Evolutionary conservation across 2,329 filamentous ascomycete genomes (phyloP).

Genomic region (Penicillium palitans): DNA sequence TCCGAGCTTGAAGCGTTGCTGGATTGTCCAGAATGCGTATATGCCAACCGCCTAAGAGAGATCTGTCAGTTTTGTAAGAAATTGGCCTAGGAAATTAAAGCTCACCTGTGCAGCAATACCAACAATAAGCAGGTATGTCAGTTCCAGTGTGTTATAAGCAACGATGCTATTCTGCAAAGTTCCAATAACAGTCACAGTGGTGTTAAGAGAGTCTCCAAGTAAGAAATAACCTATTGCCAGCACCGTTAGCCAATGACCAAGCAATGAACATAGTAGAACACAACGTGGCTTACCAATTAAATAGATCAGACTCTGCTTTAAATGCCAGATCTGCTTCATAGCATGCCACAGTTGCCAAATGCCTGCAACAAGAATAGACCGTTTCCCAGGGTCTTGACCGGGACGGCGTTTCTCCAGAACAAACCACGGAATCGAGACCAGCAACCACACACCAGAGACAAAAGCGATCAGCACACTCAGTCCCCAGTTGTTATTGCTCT

Average conservation of each 20-base stretch:
- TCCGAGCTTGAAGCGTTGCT: slow-evolving; percentile 58
- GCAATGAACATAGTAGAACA: not conserved
- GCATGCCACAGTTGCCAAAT: slow-evolving; percentile 64
- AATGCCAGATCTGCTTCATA: slow-evolving; percentile 59
- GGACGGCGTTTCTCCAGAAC: slow-evolving; percentile 63
- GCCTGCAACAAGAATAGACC: slow-evolving; percentile 56
- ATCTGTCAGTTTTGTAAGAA: not conserved
- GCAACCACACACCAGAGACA: slow-evolving; percentile 63
- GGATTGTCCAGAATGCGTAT: slow-evolving; percentile 61
- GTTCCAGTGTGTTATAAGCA: slow-evolving; percentile 62
- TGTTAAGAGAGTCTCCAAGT: slow-evolving; percentile 69
- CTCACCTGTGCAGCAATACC: slow-evolving; percentile 62
- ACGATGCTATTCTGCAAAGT: slow-evolving; percentile 67
- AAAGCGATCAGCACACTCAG: slow-evolving; percentile 66
- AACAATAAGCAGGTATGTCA: slow-evolving; percentile 67
- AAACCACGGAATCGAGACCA: slow-evolving; percentile 67
- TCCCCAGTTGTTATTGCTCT: slow-evolving; percentile 66
- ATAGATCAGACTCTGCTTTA: slow-evolving; percentile 67
- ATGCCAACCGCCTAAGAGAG: slow-evolving; percentile 53
- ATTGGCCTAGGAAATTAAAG: not conserved
- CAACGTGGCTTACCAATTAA: slow-evolving; percentile 51
- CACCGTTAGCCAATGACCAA: not conserved
- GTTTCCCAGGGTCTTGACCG: slow-evolving; percentile 54
- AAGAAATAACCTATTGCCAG: slow-evolving; percentile 58
- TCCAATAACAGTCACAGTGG: slow-evolving; percentile 66